Evolutionary conservation across 163 green algal genomes (phyloP).

Genomic region (Chlorella variabilis): DNA sequence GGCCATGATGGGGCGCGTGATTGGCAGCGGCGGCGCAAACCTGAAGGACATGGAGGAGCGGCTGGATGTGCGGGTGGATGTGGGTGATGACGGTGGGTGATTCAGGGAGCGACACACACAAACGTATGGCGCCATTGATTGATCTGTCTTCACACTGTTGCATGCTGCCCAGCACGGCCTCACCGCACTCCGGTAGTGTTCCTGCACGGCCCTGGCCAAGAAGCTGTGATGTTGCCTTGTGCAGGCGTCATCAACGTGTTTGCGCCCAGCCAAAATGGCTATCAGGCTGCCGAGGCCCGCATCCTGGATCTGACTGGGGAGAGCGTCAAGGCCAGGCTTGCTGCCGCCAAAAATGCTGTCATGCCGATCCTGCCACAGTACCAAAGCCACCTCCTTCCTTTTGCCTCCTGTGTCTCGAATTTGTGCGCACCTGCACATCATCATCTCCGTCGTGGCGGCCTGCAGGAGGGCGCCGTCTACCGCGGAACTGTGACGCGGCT

Average conservation of each 20-base stretch:
- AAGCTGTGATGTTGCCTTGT: no score
- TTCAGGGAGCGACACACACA: no score
- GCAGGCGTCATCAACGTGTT: slow-evolving; percentile 32
- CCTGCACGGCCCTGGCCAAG: no score
- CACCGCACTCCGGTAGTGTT: no score
- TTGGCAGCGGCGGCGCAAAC: slow-evolving; percentile 20
- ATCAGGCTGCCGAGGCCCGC: neutral
- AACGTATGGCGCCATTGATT: no score
- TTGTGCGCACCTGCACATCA: neutral
- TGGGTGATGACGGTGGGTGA: slow-evolving; percentile 23
- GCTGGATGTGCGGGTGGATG: slow-evolving; percentile 15
- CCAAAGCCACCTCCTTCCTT: neutral
- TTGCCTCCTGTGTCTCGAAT: neutral
- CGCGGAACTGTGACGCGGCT: slow-evolving; percentile 60
- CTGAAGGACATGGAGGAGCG: slow-evolving; percentile 33
- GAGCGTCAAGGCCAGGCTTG: slow-evolving; percentile 26
- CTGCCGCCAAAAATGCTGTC: neutral
- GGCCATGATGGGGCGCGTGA: slow-evolving; percentile 31
- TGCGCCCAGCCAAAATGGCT: slow-evolving; percentile 12
- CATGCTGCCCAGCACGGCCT: no score
- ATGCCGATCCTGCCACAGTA: neutral
- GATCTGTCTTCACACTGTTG: no score
- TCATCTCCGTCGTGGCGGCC: neutral
- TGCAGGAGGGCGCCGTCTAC: slow-evolving; percentile 60
- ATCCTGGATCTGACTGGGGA: slow-evolving; percentile 33